These are phyloP conservation scores for Prunus campanulata DNA, from an alignment of 306 rosid species.

Conservation along the genomic window DNA sequence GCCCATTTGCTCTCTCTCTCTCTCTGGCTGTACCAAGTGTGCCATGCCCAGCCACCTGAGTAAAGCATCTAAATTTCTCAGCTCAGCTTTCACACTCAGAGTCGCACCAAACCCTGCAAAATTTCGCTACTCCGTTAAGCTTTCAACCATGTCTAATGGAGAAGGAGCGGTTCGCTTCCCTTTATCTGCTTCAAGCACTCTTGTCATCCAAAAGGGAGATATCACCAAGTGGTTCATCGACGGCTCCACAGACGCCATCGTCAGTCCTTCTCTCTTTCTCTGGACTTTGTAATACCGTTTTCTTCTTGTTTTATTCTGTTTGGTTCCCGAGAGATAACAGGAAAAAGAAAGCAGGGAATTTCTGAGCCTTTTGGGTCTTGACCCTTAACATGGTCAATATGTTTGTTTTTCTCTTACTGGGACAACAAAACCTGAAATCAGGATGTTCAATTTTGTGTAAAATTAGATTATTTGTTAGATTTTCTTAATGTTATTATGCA, in stretches of 20 bases:
- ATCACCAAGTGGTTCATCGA: conserved; percentile 81
- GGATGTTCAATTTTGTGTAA: neutral
- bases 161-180: conserved; percentile 56
- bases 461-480: neutral
- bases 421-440: neutral
- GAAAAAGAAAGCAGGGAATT: neutral
- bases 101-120: neutral
- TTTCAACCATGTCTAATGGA: conserved; percentile 34
- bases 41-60: neutral
- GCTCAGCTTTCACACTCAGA: neutral
- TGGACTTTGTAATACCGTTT: neutral
- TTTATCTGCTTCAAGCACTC: conserved; percentile 46
- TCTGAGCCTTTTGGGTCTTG: neutral
- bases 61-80: neutral
- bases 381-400: neutral
- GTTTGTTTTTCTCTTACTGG: neutral
- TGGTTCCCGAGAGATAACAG: neutral
- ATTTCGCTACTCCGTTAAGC: neutral
- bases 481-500: neutral
- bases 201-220: conserved; percentile 83
- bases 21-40: neutral
- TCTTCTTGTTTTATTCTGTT: neutral
- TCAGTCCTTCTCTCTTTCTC: conserved; percentile 33
- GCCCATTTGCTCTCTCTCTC: neutral
- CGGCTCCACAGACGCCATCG: conserved; percentile 79